Percentiles rank a stretch among this genome's conserved stretches.
Conservation (phyloP, 2,329 filamentous ascomycete genomes). For the Phoma sp. region DNA sequence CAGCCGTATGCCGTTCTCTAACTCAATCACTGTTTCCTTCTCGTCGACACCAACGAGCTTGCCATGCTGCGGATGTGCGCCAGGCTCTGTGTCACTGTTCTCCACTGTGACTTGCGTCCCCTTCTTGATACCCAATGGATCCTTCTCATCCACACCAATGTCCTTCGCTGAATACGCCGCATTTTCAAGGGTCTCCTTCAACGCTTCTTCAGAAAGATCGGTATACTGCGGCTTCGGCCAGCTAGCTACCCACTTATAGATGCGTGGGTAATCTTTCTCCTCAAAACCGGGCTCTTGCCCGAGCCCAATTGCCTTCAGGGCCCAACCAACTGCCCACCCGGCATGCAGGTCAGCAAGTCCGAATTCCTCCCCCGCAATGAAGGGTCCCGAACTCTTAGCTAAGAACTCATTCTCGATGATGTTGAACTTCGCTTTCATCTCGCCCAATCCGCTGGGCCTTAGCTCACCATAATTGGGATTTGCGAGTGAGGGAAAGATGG, state of each 20-base stretch:
- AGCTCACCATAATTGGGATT: conserved; percentile 2
- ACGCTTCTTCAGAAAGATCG: neutral
- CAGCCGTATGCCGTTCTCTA: conserved; percentile 7
- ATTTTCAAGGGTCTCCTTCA: neutral
- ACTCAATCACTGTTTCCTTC: conserved; percentile 1
- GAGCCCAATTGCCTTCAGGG: neutral
- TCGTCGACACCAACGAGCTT: conserved; percentile 9
- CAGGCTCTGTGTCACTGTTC: conserved; percentile 6
- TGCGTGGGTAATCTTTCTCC: neutral
- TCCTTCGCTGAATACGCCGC: neutral
- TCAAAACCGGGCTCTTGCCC: conserved; percentile 4
- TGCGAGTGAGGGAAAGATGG: conserved; percentile 3
- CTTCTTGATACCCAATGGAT: conserved; percentile 1
- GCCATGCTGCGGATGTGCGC: conserved; percentile 11
- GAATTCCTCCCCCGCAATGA: conserved; percentile 4
- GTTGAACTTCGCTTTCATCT: conserved; percentile 6
- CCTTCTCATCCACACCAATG: conserved; percentile 6
- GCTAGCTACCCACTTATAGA: conserved; percentile 1
- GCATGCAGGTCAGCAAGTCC: conserved; percentile 13
- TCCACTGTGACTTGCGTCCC: conserved; percentile 3
- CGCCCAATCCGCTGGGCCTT: conserved; percentile 9
- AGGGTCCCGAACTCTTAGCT: neutral
- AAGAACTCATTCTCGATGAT: conserved; percentile 12
- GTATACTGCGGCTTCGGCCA: conserved; percentile 5
- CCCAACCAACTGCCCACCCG: conserved; percentile 12